Conservation (phyloP, 1,284 basidiomycete genomes). For the Sporisorium exsertum region DNA sequence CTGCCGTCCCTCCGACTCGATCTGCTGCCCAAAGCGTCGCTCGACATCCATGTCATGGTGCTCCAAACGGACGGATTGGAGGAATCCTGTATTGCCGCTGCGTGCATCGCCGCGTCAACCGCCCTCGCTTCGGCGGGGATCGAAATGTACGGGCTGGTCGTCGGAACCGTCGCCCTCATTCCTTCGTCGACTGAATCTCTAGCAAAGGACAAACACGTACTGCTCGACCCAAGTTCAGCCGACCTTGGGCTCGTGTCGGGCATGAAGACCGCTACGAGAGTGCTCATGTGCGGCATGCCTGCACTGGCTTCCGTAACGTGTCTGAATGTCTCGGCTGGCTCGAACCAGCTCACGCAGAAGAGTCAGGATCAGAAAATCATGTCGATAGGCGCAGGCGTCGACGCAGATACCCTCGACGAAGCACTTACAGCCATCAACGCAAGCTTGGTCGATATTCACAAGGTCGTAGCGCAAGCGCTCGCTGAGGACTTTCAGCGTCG, state of each 20-base stretch:
- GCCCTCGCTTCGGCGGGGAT: conserved; percentile 90
- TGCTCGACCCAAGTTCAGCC: conserved; percentile 81
- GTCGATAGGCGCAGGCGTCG: conserved; percentile 15
- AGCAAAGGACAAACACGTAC: conserved; percentile 70
- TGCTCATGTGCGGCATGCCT: conserved; percentile 86
- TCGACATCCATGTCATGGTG: conserved; percentile 90
- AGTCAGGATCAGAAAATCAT: background rate
- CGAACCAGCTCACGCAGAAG: background rate
- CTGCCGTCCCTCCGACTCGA: conserved; percentile 87
- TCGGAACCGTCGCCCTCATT: conserved; percentile 77
- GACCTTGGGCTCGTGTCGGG: conserved; percentile 74
- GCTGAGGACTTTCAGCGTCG: conserved; percentile 41
- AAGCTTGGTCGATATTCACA: conserved; percentile 45
- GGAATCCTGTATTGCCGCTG: conserved; percentile 68
- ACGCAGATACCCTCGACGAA: conserved; percentile 18
- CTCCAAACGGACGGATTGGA: conserved; percentile 91
- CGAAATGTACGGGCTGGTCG: conserved; percentile 85
- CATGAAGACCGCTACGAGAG: conserved; percentile 33
- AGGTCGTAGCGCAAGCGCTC: conserved; percentile 41
- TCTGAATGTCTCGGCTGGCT: conserved; percentile 35
- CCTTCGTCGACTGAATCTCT: background rate
- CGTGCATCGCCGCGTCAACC: conserved; percentile 85
- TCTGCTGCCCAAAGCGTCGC: conserved; percentile 88
- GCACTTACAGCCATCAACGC: conserved; percentile 28
- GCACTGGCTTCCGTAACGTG: conserved; percentile 84